Evolutionary conservation across 2,329 filamentous ascomycete genomes (phyloP).

Genomic region (Pseudocercospora cruenta): DNA sequence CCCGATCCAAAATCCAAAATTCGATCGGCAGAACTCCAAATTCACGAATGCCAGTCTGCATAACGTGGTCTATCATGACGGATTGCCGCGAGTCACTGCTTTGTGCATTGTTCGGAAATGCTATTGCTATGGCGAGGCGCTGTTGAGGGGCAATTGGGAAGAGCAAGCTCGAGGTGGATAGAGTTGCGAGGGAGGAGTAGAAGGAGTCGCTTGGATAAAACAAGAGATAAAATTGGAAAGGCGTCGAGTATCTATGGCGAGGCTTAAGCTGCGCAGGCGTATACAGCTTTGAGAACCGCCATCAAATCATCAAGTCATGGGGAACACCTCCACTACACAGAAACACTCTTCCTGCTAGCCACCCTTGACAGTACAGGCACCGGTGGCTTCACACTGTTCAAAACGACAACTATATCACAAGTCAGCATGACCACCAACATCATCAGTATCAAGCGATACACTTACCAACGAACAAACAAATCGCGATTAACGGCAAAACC

Average conservation of each 20-base stretch:
- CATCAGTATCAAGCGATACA: not conserved
- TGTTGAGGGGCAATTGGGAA: not conserved
- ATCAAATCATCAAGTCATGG: not conserved
- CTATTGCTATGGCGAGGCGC: not conserved
- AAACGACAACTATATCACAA: not conserved
- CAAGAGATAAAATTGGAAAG: not conserved
- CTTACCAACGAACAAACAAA: conserved; percentile 8
- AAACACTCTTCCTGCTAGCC: not conserved
- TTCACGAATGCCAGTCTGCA: not conserved
- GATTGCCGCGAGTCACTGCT: not conserved
- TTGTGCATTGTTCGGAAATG: not conserved
- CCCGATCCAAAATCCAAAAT: not conserved
- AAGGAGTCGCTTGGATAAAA: not conserved
- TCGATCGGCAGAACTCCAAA: not conserved
- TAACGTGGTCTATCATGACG: not conserved
- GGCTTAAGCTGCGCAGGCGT: not conserved
- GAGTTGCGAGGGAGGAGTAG: not conserved
- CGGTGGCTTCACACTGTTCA: conserved; percentile 2
- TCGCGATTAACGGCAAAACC: conserved; percentile 11
- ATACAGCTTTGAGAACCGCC: not conserved
- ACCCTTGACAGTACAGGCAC: not conserved
- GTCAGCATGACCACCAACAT: not conserved
- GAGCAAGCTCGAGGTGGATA: not conserved
- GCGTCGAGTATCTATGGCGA: not conserved
- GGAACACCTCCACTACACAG: not conserved